Evolutionary conservation across 805 yeast species (phyloP), one percentile per base, ranked within the genome.

Genomic region (Metschnikowia noctiluminum): DNA sequence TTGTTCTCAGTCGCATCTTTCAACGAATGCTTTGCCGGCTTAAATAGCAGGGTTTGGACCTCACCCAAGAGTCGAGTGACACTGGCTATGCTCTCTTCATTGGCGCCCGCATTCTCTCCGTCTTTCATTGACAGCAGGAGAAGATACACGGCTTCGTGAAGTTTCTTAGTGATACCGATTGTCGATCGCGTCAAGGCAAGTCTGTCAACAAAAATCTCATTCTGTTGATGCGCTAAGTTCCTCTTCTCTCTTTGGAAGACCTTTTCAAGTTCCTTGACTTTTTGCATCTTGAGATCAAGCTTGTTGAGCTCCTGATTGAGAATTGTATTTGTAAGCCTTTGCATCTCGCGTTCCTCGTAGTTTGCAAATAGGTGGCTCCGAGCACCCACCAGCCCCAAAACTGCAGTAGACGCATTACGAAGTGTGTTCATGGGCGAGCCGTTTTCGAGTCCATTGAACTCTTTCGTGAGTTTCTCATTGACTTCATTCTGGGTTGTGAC

Each of bases 351-450:
- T 60, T 89, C 96, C 64, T 88, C 95, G 61, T 80, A 83, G 5
- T 83, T 80, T 6, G 92, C 88, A 66, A 89, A 86, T 16, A 87
- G 76, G 61, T 87, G 89, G 27, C 94, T 77, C 52, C 94, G 78
- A 1, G 89, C 84, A 3, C 94, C 96, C 35, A 87, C 69, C 10
- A 87, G 71, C 3, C 95, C 91, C 49, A 91, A 71, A 0, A 94
- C 84, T n/a, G 82, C 69, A 7, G 80, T 71, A 0, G 87, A 80
- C 2, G 87, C 87, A 48, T 84, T 86, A 58, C 79, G 75, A 15
- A 81, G 61, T 36, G 65, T 66, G n/a, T 60, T 46, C 21, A 51
- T 43, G 28, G 48, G 49, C 12, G 46, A 31, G 28, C 16, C 37
- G 13, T 11, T 26, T 51, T 40, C 55, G 6, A 28, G 36, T 10